Evolutionary conservation across 495 filamentous ascomycete genomes (phyloP).

Genomic region (Lophium mytilinum): DNA sequence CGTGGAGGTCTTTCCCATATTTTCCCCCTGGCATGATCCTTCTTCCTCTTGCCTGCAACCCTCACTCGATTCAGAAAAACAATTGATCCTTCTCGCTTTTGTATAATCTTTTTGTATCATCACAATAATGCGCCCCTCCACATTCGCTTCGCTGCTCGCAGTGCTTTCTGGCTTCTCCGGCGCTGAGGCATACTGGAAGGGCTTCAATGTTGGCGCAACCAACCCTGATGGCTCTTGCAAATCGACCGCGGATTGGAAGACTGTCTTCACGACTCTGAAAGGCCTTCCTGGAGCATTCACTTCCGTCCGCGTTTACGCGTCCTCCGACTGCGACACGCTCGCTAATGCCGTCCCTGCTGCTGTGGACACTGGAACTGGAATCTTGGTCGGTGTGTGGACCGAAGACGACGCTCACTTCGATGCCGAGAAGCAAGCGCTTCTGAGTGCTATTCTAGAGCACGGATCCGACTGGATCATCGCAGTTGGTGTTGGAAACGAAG

Average conservation of each 20-base stretch:
- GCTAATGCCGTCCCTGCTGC: conserved; percentile 47
- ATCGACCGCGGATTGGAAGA: conserved; percentile 39
- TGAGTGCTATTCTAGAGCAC: conserved; percentile 37
- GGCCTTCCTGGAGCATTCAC: conserved; percentile 43
- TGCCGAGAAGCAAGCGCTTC: conserved; percentile 41
- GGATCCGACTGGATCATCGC: conserved; percentile 45
- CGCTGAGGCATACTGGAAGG: conserved; percentile 32
- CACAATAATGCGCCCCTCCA: conserved; percentile 17
- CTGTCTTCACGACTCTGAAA: conserved; percentile 41
- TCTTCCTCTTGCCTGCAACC: neutral
- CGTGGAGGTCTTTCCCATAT: neutral
- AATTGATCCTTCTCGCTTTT: neutral
- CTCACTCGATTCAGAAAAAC: neutral
- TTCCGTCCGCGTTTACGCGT: conserved; percentile 43
- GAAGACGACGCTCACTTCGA: conserved; percentile 42
- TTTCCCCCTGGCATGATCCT: neutral
- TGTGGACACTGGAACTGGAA: conserved; percentile 40
- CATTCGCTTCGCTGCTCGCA: conserved; percentile 7
- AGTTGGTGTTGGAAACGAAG: conserved; percentile 46
- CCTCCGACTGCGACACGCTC: conserved; percentile 45
- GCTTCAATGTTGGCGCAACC: conserved; percentile 44
- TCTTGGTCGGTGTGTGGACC: conserved; percentile 48
- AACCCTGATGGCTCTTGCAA: conserved; percentile 41
- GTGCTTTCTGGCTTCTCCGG: conserved; percentile 2
- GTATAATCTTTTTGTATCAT: neutral